Evolutionary conservation across 352 stramenopile genomes (phyloP), one percentile per base, ranked within the genome.

Genomic region (Pythium biforme): DNA sequence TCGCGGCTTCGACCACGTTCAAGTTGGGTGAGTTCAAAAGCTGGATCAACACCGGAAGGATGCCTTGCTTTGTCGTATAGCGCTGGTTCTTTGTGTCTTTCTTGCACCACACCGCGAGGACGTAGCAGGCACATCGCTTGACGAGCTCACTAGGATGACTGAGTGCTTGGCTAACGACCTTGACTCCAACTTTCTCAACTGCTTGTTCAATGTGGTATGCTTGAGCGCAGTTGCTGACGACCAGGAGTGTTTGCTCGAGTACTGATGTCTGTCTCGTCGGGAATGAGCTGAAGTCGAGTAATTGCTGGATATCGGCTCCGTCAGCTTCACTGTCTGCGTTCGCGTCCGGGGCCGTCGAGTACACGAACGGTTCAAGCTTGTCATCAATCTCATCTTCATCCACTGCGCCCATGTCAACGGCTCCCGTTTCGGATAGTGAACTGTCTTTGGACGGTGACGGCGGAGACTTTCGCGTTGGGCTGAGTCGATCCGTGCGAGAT

Each of bases 171-270:
- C 77, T 80, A 4, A 89, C 23, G 9, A 90, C 68, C 55, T 84
- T 87, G 26, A 90, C 64, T 22, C 73, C 74, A n/a, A 89, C 64
- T 22, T 55, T 65, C 39, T 86, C 78, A 8, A 88, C 79, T 0
- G 73, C 22, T 14, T 73, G 53, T 19, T 73, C 59, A 0, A 39
- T 56, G 22, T 82, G 76, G 26, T 76, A 88, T 23, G 77, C 62
- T 37, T 86, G 66, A 0, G 77, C 75, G 49, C 80, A 93, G 49
- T 93, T 91, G 46, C 76, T 90, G 6, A 93, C 50, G 17, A 91
- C 68, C 8, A 93, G 59, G 9, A 90, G 17, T 0, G 77, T 81
- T 51, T 93, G 82, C 43, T 92, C 84, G 14, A 93, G 61, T 4
- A 91, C 79, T 11, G 72, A 52, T 0, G 75, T 83, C 40, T 90